phyloP scores from a whole-genome alignment of 2,329 filamentous ascomycete genomes.

The Claviceps quebecensis region DNA sequence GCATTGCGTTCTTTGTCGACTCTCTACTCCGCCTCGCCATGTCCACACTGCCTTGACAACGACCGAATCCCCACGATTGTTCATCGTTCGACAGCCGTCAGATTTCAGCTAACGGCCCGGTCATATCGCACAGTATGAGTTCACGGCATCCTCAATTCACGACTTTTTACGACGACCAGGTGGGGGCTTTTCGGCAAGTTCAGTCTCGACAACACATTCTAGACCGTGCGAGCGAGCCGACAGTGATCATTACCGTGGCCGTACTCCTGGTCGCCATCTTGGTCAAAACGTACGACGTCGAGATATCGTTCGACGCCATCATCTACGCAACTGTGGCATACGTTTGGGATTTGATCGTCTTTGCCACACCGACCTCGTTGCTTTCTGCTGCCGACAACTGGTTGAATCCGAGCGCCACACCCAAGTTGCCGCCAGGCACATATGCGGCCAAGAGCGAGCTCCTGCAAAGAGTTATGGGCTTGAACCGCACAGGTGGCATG shows the following conservation, averaged over 20 bases:
- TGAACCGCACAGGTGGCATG: constrained; percentile 38
- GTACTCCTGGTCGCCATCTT: constrained; percentile 19
- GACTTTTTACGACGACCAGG: constrained; percentile 22
- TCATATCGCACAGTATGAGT: constrained; percentile 19
- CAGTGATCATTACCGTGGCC: constrained; percentile 20
- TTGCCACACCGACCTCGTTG: constrained; percentile 39
- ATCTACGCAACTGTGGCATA: constrained; percentile 23
- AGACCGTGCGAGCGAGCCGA: constrained; percentile 21
- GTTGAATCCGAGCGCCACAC: constrained; percentile 32
- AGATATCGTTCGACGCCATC: constrained; percentile 16
- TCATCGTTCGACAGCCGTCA: constrained; percentile 9
- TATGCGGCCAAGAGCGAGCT: constrained; percentile 50
- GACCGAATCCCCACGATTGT: constrained; percentile 3
- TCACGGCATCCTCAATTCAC: constrained; percentile 18
- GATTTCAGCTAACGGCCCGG: neutral
- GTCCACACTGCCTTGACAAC: constrained; percentile 8
- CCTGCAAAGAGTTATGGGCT: constrained; percentile 47
- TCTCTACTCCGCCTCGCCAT: constrained; percentile 7
- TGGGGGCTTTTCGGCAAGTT: constrained; percentile 19
- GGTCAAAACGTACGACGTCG: constrained; percentile 21
- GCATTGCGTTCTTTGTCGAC: neutral
- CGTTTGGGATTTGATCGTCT: constrained; percentile 48
- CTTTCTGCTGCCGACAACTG: constrained; percentile 43
- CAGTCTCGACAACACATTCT: constrained; percentile 14
- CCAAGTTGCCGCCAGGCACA: constrained; percentile 23